Percentiles rank a stretch among this genome's conserved stretches.
Evolutionary conservation across 2,329 filamentous ascomycete genomes (phyloP).

Genomic region (Hymenoscyphus fraxineus): DNA sequence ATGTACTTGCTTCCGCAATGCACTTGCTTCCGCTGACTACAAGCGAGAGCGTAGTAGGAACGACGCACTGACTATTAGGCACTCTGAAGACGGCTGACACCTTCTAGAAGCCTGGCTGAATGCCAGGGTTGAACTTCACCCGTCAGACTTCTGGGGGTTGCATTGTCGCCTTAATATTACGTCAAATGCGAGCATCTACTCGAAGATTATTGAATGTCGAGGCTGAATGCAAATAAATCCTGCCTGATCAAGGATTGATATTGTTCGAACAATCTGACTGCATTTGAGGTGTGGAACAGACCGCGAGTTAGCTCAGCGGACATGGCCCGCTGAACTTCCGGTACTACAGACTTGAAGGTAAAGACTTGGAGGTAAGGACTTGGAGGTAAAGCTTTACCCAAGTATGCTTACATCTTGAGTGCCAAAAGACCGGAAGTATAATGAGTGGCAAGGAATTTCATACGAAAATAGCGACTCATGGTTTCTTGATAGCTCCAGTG

Average conservation of each 20-base stretch:
- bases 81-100: not conserved
- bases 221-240: not conserved
- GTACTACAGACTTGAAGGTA: no score
- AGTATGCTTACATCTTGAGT: no score
- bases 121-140: not conserved
- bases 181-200: not conserved
- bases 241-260: not conserved
- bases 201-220: not conserved
- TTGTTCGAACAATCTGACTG: not conserved
- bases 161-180: not conserved
- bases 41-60: no score
- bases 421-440: no score
- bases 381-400: not conserved
- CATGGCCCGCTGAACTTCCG: not conserved
- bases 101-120: slow-evolving; percentile 1
- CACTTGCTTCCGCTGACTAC: no score
- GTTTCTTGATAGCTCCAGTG: not conserved
- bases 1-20: no score
- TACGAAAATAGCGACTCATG: no score
- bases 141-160: not conserved
- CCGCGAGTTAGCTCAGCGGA: not conserved
- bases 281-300: not conserved
- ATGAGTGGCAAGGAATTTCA: no score
- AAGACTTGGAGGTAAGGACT: no score
- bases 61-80: no score